Base-by-base conservation (phyloP, 176 grass and related monocot species). In the Puya raimondii region DNA sequence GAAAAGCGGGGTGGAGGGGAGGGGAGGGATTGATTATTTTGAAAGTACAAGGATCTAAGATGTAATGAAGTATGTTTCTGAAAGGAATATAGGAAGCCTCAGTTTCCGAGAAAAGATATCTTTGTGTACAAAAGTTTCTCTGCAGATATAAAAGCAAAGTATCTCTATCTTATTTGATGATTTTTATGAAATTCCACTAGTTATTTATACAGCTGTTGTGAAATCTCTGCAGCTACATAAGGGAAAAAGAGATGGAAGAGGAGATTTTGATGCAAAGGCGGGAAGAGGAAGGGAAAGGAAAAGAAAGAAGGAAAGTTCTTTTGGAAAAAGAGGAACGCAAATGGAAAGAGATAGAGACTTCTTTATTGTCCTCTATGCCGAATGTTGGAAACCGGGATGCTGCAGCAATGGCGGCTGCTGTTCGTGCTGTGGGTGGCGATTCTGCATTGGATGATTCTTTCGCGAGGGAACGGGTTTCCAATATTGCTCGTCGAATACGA, bases 161-260 rank as follows among this genome's bases (percentile, higher is more conserved):
- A 7, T 42, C 33, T 42, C 33, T 42, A 42, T 42, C 7, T 42
- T 42, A 42, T 7, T 42, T 42, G 33, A 42, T 42, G 33, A 4
- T 6, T 42, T 42, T 42, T 42, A 42, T 42, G 33, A 42, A 42
- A 42, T 42, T 42, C 5, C 33, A 42, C 33, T 42, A 42, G 33
- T 42, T 42, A 42, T 42, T 42, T 42, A 42, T 42, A 42, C 57
- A 68, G 47, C 16, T 69, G 59, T 12, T 52, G 23, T 17, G 25
- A 73, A 53, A 10, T 84, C 42, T 83, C 22, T 81, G 15, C 72
- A 99, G 94, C 61, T 99, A 99, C 75, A 93, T 99, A 90, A 90
- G 80, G 66, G 94, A 99, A 78, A 99, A 93, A 81, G 89, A 93
- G 84, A 99, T 99, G 90, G 94, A 99, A 90, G 94, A 99, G 72